These are phyloP conservation scores for Pleurotus ostreatus DNA, from an alignment of 768 basidiomycete genomes.

Conservation along the genomic window DNA sequence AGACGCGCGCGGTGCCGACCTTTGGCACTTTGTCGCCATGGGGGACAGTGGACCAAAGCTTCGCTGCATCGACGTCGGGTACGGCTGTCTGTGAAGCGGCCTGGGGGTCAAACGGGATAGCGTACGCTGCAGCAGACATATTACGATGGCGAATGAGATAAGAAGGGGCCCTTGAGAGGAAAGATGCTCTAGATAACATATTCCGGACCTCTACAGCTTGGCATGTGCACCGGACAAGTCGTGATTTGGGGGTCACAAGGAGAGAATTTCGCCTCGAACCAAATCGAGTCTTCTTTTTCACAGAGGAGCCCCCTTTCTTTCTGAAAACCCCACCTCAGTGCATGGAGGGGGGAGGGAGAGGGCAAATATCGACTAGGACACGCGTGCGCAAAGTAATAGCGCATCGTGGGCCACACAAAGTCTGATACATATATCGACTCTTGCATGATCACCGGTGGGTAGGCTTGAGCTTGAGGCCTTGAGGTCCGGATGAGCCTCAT, in stretches of 20 bases:
- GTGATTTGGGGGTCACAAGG: constrained; percentile 7
- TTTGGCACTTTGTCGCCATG: constrained; percentile 51
- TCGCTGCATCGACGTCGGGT: constrained; percentile 37
- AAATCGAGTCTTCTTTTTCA: neutral
- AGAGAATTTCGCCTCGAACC: neutral
- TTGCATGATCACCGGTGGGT: no score
- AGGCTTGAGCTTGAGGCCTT: no score
- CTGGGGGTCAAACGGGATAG: constrained; percentile 56
- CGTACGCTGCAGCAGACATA: constrained; percentile 53
- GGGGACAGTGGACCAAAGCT: constrained; percentile 50
- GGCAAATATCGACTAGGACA: no score
- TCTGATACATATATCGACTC: no score
- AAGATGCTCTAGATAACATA: constrained; percentile 9
- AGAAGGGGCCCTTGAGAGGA: neutral
- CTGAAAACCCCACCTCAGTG: no score
- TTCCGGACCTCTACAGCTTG: constrained; percentile 3
- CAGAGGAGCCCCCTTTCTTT: neutral
- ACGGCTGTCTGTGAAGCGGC: constrained; percentile 23
- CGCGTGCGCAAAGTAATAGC: no score
- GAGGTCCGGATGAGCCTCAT: no score
- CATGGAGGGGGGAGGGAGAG: no score
- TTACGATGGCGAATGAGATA: constrained; percentile 29
- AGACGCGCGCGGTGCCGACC: constrained; percentile 59
- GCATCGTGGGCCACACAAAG: no score
- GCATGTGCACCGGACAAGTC: neutral